Evolutionary conservation across 805 yeast species (phyloP).

Genomic region (Lipomyces starkeyi): DNA sequence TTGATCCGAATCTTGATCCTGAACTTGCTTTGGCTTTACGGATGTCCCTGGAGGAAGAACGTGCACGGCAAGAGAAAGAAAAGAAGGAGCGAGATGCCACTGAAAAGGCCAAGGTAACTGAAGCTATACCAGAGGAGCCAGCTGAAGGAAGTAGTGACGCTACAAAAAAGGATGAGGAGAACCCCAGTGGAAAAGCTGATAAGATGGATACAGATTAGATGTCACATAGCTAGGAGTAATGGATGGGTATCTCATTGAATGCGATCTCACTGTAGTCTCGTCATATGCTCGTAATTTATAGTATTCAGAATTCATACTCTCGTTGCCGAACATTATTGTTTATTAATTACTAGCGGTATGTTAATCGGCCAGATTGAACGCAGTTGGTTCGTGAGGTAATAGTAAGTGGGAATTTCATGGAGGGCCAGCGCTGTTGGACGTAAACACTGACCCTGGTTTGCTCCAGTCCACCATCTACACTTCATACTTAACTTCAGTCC

Average conservation of each 20-base stretch:
- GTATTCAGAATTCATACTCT: not conserved
- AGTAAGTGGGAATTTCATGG: not conserved
- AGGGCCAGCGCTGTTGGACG: not conserved
- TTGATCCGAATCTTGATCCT: constrained; percentile 93
- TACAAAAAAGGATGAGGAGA: constrained; percentile 6
- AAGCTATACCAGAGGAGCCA: constrained; percentile 33
- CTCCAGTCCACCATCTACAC: not conserved
- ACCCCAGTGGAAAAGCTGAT: constrained; percentile 22
- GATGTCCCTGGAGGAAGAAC: constrained; percentile 92
- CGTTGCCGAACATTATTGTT: not conserved
- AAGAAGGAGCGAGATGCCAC: constrained; percentile 27
- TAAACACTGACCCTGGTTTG: not conserved
- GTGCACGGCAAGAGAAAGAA: constrained; percentile 81
- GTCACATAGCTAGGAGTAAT: not conserved
- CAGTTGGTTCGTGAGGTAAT: too few relatives aligned
- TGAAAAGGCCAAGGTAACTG: constrained; percentile 20
- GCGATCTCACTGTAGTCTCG: not conserved
- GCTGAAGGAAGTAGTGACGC: constrained; percentile 20
- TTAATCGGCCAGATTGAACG: not conserved
- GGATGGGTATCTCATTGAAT: not conserved
- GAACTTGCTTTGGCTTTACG: constrained; percentile 96
- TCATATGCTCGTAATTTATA: not conserved
- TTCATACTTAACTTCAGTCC: not conserved
- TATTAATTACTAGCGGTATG: not conserved
- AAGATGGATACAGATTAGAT: constrained; percentile 36